These are phyloP conservation scores for Sordaria brevicollis DNA, from an alignment of 495 filamentous ascomycete species.

Conservation along the genomic window DNA sequence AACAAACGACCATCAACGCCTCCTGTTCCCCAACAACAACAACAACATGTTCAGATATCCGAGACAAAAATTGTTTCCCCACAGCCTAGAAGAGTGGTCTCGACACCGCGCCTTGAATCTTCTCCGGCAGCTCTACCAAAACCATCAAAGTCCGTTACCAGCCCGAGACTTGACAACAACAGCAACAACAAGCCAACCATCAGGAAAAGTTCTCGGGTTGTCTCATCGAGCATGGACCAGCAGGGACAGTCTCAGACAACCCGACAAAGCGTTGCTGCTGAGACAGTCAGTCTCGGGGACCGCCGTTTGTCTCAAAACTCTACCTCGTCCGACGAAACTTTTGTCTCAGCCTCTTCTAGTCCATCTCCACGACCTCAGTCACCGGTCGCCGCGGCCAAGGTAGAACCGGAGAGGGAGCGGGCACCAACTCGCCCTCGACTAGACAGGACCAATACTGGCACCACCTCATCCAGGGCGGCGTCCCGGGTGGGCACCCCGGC, in stretches of 20 bases:
- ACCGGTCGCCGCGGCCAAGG: conserved; percentile 12
- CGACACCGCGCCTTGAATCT: conserved; percentile 12
- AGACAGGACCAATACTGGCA: conserved; percentile 6
- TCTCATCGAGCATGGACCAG: neutral
- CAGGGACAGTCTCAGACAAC: neutral
- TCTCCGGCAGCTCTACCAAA: conserved; percentile 3
- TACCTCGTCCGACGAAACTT: conserved; percentile 32
- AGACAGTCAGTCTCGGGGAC: neutral
- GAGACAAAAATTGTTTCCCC: conserved; percentile 11
- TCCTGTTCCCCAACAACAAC: neutral
- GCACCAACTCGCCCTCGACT: neutral
- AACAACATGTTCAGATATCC: neutral
- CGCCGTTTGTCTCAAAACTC: conserved; percentile 17
- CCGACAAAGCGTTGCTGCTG: neutral
- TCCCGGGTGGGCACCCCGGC: neutral
- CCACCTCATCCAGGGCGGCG: conserved; percentile 6
- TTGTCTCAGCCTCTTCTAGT: conserved; percentile 37
- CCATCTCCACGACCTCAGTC: conserved; percentile 21
- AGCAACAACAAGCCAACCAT: neutral
- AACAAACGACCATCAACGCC: conserved; percentile 4
- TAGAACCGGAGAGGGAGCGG: neutral
- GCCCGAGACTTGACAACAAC: neutral
- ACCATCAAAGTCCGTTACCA: neutral
- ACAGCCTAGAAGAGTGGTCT: conserved; percentile 7
- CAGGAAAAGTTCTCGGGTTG: neutral